Evolutionary conservation across 208 protist species (phyloP), one percentile per base, ranked within the genome.

Genomic region (Trypanosomatidae sp.): DNA sequence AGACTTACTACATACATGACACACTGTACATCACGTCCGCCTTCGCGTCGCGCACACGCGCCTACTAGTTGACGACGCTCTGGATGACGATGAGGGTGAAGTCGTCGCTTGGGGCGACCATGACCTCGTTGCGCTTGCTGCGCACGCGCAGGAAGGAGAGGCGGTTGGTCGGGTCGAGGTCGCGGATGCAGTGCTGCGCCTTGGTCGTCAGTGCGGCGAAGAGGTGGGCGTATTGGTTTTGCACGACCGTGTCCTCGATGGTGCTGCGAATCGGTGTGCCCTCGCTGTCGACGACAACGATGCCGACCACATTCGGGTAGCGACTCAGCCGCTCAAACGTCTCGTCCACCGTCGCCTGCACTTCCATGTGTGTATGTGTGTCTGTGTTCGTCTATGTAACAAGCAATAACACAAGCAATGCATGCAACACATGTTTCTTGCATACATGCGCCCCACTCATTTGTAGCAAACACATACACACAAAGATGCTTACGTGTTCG

Each of bases 111-210:
- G 93, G 92, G 27, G 87, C 87, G 3, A 97, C 87, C 93, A 98
- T 96, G 25, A 97, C 96, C 66, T 98, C 95, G 48, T 97, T 93
- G 54, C 97, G 97, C 58, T 97, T 96, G 21, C 87, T 95, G 5
- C 95, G 72, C 35, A 98, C 90, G 4, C 95, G 72, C 33, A 98
- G 56, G 48, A 98, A 98, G 2, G 87, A 97, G 6, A 98, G 65
- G 52, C 97, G 93, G 53, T 98, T 97, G 24, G 92, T 94, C 0
- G 94, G 92, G 64, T 98, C 95, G 44, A 98, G 57, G 56, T 98
- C 93, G 26, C 91, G 84, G 20, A 98, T 85, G 24, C 82, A 94
- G 54, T 89, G 81, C 16, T 92, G 80, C 3, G 93, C 92, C 56
- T 97, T 97, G 7, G 67, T 80, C 10, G 88, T 79, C 15, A 98